A percentile compares a stretch with the other conserved stretches of the same genome.
phyloP scores from a whole-genome alignment of 768 basidiomycete genomes.

The Lentinus brumalis region DNA sequence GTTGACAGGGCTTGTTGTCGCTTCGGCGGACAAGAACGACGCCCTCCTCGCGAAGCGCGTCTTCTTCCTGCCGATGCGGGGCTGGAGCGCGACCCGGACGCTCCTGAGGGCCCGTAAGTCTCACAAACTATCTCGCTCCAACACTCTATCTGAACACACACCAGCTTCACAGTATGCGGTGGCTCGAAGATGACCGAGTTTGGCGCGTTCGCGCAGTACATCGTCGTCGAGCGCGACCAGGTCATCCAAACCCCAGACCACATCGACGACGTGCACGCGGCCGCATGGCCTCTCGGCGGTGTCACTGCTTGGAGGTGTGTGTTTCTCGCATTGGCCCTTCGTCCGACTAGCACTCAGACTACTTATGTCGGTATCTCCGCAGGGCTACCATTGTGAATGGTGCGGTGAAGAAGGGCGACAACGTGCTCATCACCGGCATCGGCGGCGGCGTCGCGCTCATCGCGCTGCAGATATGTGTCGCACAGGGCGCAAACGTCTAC shows the following conservation, averaged over 20 bases:
- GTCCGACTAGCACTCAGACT: no score
- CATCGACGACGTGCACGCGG: constrained; percentile 65
- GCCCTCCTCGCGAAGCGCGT: constrained; percentile 63
- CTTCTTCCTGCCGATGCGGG: constrained; percentile 73
- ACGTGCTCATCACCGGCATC: constrained; percentile 79
- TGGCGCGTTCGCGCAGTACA: constrained; percentile 79
- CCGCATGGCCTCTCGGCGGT: constrained; percentile 78
- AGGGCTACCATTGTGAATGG: constrained; percentile 73
- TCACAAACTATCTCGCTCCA: not conserved
- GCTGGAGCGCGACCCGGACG: constrained; percentile 67
- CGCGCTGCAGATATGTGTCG: constrained; percentile 74
- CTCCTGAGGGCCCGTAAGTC: constrained; percentile 64
- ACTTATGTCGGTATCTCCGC: not conserved
- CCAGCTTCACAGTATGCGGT: constrained; percentile 72
- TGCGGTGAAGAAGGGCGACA: constrained; percentile 60
- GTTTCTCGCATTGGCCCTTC: not conserved
- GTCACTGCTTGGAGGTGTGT: constrained; percentile 82
- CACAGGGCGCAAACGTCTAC: constrained; percentile 77
- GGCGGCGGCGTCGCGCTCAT: constrained; percentile 84
- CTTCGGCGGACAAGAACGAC: constrained; percentile 54
- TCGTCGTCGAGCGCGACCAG: constrained; percentile 70
- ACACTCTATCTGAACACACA: no score
- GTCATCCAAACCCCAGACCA: constrained; percentile 68
- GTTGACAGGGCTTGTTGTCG: constrained; percentile 60
- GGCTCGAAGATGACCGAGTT: constrained; percentile 51